These are phyloP conservation scores for Pseudophaeomoniella oleicola DNA, from an alignment of 2,329 filamentous ascomycete species.

Conservation along the genomic window DNA sequence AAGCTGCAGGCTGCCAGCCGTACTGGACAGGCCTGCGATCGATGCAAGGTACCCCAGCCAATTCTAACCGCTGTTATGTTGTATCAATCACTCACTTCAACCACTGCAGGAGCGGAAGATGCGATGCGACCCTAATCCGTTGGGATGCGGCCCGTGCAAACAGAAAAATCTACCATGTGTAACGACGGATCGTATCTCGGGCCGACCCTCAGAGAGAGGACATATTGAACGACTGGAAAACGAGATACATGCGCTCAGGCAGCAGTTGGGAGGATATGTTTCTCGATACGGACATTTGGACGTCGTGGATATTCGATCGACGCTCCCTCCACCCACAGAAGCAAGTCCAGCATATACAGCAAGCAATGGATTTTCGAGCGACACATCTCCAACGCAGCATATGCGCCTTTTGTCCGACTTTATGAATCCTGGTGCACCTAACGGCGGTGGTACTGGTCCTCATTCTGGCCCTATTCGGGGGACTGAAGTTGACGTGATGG, in stretches of 20 bases:
- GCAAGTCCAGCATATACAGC: not conserved
- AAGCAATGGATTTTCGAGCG: not conserved
- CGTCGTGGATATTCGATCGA: slow-evolving; percentile 1
- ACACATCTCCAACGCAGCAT: not conserved
- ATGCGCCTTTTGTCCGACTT: not conserved
- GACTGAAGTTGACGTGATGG: slow-evolving; percentile 62
- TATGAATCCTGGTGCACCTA: not conserved
- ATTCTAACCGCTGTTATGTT: no score
- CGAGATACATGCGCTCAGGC: slow-evolving; percentile 53
- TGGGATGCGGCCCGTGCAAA: slow-evolving; percentile 69
- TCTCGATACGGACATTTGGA: slow-evolving; percentile 26
- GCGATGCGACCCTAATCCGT: slow-evolving; percentile 65
- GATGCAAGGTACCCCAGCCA: slow-evolving; percentile 55
- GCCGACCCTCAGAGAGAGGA: slow-evolving; percentile 62
- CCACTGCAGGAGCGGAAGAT: slow-evolving; percentile 60
- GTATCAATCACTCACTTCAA: not conserved
- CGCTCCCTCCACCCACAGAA: slow-evolving; percentile 3
- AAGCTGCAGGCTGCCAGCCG: slow-evolving; percentile 40
- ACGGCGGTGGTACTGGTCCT: not conserved
- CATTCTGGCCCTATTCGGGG: slow-evolving; percentile 39
- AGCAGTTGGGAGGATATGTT: slow-evolving; percentile 54
- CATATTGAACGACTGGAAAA: slow-evolving; percentile 65
- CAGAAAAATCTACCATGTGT: slow-evolving; percentile 64
- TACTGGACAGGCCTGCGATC: slow-evolving; percentile 76
- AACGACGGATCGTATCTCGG: slow-evolving; percentile 77